phyloP scores from a whole-genome alignment of 495 filamentous ascomycete species.

The Tuber calosporum region DNA sequence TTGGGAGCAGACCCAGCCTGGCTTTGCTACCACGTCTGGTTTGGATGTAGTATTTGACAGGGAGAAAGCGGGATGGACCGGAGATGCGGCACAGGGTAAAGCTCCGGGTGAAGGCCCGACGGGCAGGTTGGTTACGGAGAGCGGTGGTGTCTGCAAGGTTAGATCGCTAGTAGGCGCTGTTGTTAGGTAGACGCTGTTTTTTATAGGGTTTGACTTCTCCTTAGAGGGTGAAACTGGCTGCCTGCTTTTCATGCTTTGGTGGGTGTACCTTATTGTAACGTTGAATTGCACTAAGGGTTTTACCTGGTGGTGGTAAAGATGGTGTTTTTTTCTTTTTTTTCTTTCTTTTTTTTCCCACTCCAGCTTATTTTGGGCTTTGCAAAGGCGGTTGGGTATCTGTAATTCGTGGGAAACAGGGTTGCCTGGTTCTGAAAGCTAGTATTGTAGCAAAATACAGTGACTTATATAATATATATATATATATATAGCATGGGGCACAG shows the following conservation, averaged over 20 bases:
- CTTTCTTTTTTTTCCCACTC: not conserved
- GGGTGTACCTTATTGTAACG: not conserved
- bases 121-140: conserved; percentile 63
- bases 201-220: not conserved
- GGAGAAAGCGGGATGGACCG: conserved; percentile 54
- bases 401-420: not conserved
- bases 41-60: conserved; percentile 74
- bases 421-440: not conserved
- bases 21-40: conserved; percentile 74
- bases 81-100: conserved; percentile 50
- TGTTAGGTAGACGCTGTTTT: conserved; percentile 51
- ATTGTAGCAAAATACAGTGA: not conserved
- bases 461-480: no score
- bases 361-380: not conserved
- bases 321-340: not conserved
- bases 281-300: not conserved
- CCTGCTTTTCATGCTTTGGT: not conserved
- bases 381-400: not conserved
- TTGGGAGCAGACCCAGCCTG: conserved; percentile 91
- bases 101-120: conserved; percentile 54
- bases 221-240: not conserved
- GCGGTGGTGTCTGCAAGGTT: conserved; percentile 66
- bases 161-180: conserved; percentile 62
- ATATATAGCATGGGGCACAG: not conserved
- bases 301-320: not conserved